These are phyloP conservation scores for Casuarina equisetifolia DNA, from an alignment of 306 rosid genomes.

Conservation along the genomic window DNA sequence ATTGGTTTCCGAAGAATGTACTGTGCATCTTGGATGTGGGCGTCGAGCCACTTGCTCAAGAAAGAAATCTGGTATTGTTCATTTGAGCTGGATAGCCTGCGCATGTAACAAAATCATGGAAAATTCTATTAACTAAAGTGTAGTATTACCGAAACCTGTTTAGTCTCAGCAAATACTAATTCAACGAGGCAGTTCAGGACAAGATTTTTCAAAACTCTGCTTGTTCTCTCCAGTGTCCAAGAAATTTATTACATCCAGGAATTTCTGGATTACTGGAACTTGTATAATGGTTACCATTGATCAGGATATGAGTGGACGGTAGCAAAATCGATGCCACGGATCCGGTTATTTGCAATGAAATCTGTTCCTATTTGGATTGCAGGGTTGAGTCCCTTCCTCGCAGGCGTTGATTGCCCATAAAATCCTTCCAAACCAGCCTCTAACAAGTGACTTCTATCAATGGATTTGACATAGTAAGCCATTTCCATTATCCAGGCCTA, in stretches of 20 bases:
- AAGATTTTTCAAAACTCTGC: neutral
- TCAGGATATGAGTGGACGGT: conserved; percentile 93
- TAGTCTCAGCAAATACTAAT: too few relatives aligned
- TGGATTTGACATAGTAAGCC: conserved; percentile 80
- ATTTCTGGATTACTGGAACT: neutral
- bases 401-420: conserved; percentile 80
- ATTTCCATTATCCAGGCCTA: conserved; percentile 94
- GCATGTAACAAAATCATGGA: neutral
- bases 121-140: neutral
- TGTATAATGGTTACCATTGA: conserved; percentile 54
- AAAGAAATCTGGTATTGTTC: conserved; percentile 58
- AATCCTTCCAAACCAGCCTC: conserved; percentile 93
- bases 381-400: conserved; percentile 64
- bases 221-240: neutral
- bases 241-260: neutral
- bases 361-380: conserved; percentile 72
- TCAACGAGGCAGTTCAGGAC: neutral
- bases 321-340: conserved; percentile 75
- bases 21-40: conserved; percentile 73
- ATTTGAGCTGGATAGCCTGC: conserved; percentile 63
- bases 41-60: conserved; percentile 73
- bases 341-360: conserved; percentile 67
- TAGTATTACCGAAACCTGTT: too few relatives aligned
- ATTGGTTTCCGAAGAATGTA: conserved; percentile 63
- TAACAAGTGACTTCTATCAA: conserved; percentile 83